Evolutionary conservation across 2,329 filamentous ascomycete species (phyloP), one percentile per base, ranked within the genome.

Genomic region (Scedosporium aurantiacum): DNA sequence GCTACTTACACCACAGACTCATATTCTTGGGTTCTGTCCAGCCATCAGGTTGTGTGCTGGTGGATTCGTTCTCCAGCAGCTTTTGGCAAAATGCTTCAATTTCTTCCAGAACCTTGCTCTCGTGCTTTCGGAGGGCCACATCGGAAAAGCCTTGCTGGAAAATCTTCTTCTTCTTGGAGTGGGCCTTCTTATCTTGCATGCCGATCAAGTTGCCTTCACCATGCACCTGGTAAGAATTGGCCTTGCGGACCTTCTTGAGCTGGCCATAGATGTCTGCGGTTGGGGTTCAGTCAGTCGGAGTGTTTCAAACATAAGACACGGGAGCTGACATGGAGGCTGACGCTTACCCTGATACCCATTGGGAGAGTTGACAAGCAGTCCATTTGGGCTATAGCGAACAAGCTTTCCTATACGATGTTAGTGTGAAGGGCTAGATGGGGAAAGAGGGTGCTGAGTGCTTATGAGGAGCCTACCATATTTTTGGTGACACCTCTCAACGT

Each of bases 331-430:
- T 0, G 2, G 14, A 8, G 6, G 4, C 23, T 23, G 23, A 23
- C 7, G 27, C 52, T 2, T 61, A 63, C 63, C 63, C 7, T 50
- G 28, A 4, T 32, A 55, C 40, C 61, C 63, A 1, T 41, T 54
- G 45, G 14, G 43, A 47, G 57, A 63, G 16, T 63, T 63, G 56
- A 64, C 57, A 2, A 64, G 32, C 2, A 64, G 54, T 21, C 61
- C 50, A 61, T 69, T 71, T 0, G 71, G 71, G 27, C 63, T 69
- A 28, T 73, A 61, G n/a, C 70, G 66, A 58, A 73, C 64, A 5
- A 56, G 27, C 27, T 56, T 56, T 16, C 52, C 52, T 56, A 32
- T 8, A 27, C 27, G 5, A 14, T 4, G 5, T 56, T 3, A 56
- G 21, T 32, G n/a, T 21, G 8, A n/a, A n/a, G n/a, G 18, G 43